Evolutionary conservation across 768 basidiomycete species (phyloP).

Genomic region (Trametes gibbosa): DNA sequence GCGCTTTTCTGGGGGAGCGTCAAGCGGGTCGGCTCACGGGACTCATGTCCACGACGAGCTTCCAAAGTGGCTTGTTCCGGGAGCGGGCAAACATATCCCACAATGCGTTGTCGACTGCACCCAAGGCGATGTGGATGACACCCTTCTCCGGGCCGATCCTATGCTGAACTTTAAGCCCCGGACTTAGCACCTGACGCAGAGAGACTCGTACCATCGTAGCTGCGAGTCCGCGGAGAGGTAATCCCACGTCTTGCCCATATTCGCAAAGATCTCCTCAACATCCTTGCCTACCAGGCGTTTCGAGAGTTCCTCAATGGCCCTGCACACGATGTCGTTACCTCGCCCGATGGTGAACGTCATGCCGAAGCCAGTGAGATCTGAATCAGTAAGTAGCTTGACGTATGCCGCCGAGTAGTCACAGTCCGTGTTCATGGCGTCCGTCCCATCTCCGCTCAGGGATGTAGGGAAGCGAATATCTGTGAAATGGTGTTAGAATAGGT

Average conservation of each 20-base stretch:
- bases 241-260: conserved; percentile 93
- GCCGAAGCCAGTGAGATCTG: conserved; percentile 78
- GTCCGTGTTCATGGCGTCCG: conserved; percentile 95
- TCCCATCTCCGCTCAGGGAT: conserved; percentile 85
- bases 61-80: conserved; percentile 87
- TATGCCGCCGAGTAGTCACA: conserved; percentile 97
- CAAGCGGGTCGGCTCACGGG: conserved; percentile 41
- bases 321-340: conserved; percentile 93
- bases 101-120: conserved; percentile 86
- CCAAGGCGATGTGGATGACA: conserved; percentile 87
- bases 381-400: conserved; percentile 70
- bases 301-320: conserved; percentile 76
- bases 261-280: conserved; percentile 74
- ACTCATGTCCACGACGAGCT: conserved; percentile 88
- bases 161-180: neutral
- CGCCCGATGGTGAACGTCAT: conserved; percentile 96
- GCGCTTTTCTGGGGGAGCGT: neutral
- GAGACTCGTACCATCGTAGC: conserved; percentile 68
- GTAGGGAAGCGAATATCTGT: conserved; percentile 92
- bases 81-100: conserved; percentile 92
- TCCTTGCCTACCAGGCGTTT: conserved; percentile 80
- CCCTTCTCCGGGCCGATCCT: conserved; percentile 96
- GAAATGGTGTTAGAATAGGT: neutral
- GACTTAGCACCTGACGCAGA: neutral
- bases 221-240: conserved; percentile 87